Evolutionary conservation across 306 rosid genomes (phyloP), one percentile per base, ranked within the genome.

Genomic region (Quercus mongolica): DNA sequence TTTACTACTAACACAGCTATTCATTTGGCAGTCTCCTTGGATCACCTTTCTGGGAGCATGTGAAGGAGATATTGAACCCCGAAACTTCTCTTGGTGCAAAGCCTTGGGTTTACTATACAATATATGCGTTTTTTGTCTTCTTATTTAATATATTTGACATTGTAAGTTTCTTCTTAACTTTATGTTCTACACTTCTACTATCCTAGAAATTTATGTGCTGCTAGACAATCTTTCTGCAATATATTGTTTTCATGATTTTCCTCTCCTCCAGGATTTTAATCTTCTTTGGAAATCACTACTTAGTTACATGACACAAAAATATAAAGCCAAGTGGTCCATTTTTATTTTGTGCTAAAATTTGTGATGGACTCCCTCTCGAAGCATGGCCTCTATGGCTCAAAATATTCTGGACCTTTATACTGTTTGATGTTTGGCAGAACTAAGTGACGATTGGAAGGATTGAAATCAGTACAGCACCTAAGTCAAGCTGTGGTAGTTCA

Each of bases 71-170:
- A 51, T 82, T 95, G 90, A 93, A 95, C 84, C 99, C 99, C 15
- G 99, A 93, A 72, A 86, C 87, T 82, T 88, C 94, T 79, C 55
- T 86, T 83, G 99, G 98, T 74, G 98, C 99, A 77, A 87, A 86
- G 79, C 99, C 98, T 38, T 95, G 99, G 98, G 98, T 95, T 69
- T 95, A 91, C 88, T 95, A 95, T 78, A 72, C 92, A 55, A 84
- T 93, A 80, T 95, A 95, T 83, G 98, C 98, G 8, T 90, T 95
- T 81, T 91, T 93, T 73, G 96, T 95, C 83, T 95, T 95, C 89
- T 79, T 95, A 69, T 93, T 95, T 89, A 95, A 95, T 70, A 95
- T 95, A 84, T 95, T 95, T 79, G 99, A 95, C 85, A 95, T 93
- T 70, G 99, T 95, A 89, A 91, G 98, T 90, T 56, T 85, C 83